Conservation (phyloP, 257 asterid genomes). For the Misopates orontium region DNA sequence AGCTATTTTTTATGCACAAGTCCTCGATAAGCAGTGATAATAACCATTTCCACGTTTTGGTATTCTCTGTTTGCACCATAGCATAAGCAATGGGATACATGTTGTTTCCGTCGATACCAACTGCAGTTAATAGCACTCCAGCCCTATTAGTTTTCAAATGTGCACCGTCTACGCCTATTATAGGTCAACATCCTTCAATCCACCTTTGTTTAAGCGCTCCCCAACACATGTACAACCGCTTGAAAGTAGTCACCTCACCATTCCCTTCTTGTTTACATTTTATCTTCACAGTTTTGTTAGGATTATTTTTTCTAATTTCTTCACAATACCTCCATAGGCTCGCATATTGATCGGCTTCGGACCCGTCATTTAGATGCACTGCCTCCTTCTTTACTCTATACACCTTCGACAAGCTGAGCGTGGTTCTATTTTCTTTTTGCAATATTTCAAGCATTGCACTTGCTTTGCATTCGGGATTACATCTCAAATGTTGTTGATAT, state of each 20-base stretch:
- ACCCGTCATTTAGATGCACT: background rate
- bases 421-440: background rate
- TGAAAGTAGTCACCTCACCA: background rate
- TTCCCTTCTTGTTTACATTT: background rate
- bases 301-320: background rate
- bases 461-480: background rate
- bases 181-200: background rate
- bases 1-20: constrained; percentile 5
- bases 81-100: constrained; percentile 29
- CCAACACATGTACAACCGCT: constrained; percentile 5
- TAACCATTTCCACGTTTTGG: constrained; percentile 23
- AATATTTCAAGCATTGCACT: constrained; percentile 5
- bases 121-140: background rate
- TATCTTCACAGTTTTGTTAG: background rate
- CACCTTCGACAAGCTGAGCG: background rate
- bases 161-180: constrained; percentile 2
- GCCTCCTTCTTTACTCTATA: constrained; percentile 12
- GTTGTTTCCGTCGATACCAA: constrained; percentile 17
- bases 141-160: constrained; percentile 8
- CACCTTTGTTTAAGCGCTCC: background rate
- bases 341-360: background rate
- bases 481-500: background rate
- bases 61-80: constrained; percentile 16
- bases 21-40: background rate
- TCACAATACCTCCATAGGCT: background rate